Conservation (phyloP, 192 early-diverging fungal genomes). For the Coemansia interrupta region DNA sequence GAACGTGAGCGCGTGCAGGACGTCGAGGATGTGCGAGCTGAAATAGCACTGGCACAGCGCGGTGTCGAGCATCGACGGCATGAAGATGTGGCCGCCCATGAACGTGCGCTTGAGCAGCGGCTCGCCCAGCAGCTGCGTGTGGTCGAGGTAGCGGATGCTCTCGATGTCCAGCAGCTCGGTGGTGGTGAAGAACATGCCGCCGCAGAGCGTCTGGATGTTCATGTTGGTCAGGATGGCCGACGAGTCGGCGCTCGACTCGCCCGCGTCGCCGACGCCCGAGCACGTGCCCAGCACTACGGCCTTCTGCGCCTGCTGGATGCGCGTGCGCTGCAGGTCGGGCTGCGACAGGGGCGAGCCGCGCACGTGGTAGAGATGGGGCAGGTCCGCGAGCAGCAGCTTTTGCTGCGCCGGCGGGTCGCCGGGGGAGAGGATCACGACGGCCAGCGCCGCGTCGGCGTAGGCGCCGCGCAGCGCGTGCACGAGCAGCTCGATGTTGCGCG, state of each 20-base stretch:
- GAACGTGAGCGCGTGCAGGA: slow-evolving; percentile 43
- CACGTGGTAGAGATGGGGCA: slow-evolving; percentile 37
- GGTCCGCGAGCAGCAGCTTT: slow-evolving; percentile 13
- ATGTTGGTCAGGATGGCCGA: slow-evolving; percentile 46
- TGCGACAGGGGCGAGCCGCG: slow-evolving; percentile 44
- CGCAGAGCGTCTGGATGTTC: slow-evolving; percentile 44
- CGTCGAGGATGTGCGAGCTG: slow-evolving; percentile 51
- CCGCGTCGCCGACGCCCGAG: not conserved
- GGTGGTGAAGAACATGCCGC: slow-evolving; percentile 37
- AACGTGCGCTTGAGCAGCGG: slow-evolving; percentile 46
- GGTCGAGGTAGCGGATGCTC: slow-evolving; percentile 43
- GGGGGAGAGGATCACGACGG: slow-evolving; percentile 38
- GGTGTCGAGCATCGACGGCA: slow-evolving; percentile 45
- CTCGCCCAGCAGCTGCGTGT: slow-evolving; percentile 47
- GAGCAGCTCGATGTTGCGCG: slow-evolving; percentile 47
- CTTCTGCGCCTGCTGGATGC: slow-evolving; percentile 32
- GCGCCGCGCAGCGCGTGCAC: slow-evolving; percentile 43
- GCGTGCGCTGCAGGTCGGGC: slow-evolving; percentile 36
- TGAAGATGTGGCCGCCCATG: slow-evolving; percentile 50
- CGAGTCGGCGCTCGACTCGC: slow-evolving; percentile 25
- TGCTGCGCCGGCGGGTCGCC: slow-evolving; percentile 14
- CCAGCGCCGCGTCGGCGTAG: slow-evolving; percentile 29
- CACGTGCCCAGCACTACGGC: slow-evolving; percentile 41
- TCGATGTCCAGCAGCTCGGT: slow-evolving; percentile 41
- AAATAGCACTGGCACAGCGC: slow-evolving; percentile 51